Evolutionary conservation across 2,329 filamentous ascomycete genomes (phyloP), one percentile per base, ranked within the genome.

Genomic region (Fusarium sp.): DNA sequence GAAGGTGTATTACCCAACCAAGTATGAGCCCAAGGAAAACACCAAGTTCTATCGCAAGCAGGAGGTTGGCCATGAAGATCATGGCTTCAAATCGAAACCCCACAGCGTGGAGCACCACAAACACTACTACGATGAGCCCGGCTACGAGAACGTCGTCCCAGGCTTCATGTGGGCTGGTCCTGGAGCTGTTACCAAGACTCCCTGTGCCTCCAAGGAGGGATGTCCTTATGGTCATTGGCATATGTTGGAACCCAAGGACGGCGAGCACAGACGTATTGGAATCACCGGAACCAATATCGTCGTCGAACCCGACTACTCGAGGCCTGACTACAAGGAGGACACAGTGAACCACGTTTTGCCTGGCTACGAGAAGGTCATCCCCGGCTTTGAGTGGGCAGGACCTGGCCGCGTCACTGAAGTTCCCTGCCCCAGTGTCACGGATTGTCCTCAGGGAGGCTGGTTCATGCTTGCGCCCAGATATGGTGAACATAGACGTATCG

Each of bases 131-230:
- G n/a, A 41, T 27, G 34, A 53, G 10, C 34, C 49, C 6, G 49
- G 49, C 5, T 53, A 53, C 13, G 49, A 53, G n/a, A 42, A 42
- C 7, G 49, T 53, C 12, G 23, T 53, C 14, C 49, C 49, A 12
- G 49, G 49, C 10, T 53, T 53, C 34, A 53, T 53, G 49, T 53
- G 49, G 49, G 49, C 49, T 20, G 49, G 49, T 28, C 49, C 49
- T 9, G 49, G 34, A 42, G 21, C 30, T n/a, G 49, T 53, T 5
- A 53, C 49, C 34, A 53, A 53, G 23, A 28, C 49, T 20, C 53
- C 40, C 43, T 47, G 40, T 27, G 10, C 41, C 4, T 47, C 32
- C 28, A 32, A 23, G 16, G 21, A 55, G 28, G 40, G 28, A 9
- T 53, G 49, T 4, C 49, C 49, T 53, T 27, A 42, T 28, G 49